Conservation (phyloP, 805 yeast species). For the Cephaloascus fragrans region DNA sequence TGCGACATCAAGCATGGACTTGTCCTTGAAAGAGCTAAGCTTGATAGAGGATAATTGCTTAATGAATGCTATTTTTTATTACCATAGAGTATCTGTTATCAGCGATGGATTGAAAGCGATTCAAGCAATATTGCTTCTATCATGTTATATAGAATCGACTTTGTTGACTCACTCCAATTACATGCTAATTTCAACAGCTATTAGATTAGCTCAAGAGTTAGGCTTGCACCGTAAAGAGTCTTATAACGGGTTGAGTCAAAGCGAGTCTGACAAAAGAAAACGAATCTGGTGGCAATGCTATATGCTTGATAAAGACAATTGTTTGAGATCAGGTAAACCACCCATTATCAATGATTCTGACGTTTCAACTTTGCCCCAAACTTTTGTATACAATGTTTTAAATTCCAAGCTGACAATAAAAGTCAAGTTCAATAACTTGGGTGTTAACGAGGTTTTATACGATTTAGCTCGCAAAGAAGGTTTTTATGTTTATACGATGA, state of each 20-base stretch:
- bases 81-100: conserved; percentile 35
- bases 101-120: conserved; percentile 43
- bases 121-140: conserved; percentile 41
- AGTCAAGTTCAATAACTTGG: not conserved
- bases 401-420: not conserved
- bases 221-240: conserved; percentile 17
- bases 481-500: not conserved
- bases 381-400: conserved; percentile 3
- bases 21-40: not conserved
- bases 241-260: conserved; percentile 4
- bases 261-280: conserved; percentile 9
- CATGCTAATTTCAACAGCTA: conserved; percentile 10
- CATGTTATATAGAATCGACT: conserved; percentile 23
- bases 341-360: conserved; percentile 14
- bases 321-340: conserved; percentile 20
- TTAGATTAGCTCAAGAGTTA: conserved; percentile 19
- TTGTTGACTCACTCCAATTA: conserved; percentile 8
- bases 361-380: conserved; percentile 10
- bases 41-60: not conserved
- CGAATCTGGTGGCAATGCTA: conserved; percentile 21
- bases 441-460: not conserved
- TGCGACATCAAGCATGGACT: not conserved
- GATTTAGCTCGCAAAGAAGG: not conserved
- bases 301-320: conserved; percentile 15
- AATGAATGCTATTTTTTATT: conserved; percentile 34